Conservation (phyloP, 495 filamentous ascomycete genomes). For the Cercophora samala region DNA sequence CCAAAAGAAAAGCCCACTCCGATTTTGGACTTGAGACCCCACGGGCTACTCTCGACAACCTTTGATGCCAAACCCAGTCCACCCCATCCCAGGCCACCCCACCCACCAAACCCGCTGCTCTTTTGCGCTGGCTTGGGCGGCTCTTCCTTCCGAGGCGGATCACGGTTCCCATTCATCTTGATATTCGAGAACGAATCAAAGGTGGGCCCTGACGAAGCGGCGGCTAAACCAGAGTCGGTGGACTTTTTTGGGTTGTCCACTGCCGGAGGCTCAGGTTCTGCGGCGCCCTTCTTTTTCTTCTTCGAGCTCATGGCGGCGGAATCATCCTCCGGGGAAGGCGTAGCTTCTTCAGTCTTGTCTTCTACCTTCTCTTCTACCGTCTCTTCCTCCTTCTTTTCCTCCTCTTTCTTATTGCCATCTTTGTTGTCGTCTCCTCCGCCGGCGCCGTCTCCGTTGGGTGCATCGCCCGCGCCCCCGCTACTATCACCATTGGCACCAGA, state of each 20-base stretch:
- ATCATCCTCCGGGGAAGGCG: slow-evolving; percentile 22
- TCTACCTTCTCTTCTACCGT: slow-evolving; percentile 27
- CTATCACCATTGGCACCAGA: background rate
- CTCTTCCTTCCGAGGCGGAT: slow-evolving; percentile 19
- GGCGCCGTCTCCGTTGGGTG: slow-evolving; percentile 24
- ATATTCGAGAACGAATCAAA: slow-evolving; percentile 48
- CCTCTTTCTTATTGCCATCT: slow-evolving; percentile 26
- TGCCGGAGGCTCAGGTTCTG: slow-evolving; percentile 7
- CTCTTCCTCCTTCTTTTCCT: slow-evolving; percentile 38
- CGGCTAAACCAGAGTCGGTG: slow-evolving; percentile 11
- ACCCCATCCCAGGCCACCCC: slow-evolving; percentile 29
- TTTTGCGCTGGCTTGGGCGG: background rate
- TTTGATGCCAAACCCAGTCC: slow-evolving; percentile 11
- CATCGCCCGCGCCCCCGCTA: slow-evolving; percentile 22
- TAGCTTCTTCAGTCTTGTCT: slow-evolving; percentile 12
- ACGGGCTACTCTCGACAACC: slow-evolving; percentile 34
- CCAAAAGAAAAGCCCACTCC: slow-evolving; percentile 37
- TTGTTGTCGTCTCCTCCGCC: slow-evolving; percentile 31
- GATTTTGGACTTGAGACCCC: slow-evolving; percentile 43
- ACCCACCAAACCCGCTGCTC: slow-evolving; percentile 33
- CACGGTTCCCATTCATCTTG: slow-evolving; percentile 44
- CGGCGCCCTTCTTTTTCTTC: slow-evolving; percentile 45
- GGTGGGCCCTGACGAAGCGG: slow-evolving; percentile 22
- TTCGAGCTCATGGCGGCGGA: slow-evolving; percentile 8
- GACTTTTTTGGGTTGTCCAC: background rate